Conservation (phyloP, 768 basidiomycete genomes). For the Trametes maxima region DNA sequence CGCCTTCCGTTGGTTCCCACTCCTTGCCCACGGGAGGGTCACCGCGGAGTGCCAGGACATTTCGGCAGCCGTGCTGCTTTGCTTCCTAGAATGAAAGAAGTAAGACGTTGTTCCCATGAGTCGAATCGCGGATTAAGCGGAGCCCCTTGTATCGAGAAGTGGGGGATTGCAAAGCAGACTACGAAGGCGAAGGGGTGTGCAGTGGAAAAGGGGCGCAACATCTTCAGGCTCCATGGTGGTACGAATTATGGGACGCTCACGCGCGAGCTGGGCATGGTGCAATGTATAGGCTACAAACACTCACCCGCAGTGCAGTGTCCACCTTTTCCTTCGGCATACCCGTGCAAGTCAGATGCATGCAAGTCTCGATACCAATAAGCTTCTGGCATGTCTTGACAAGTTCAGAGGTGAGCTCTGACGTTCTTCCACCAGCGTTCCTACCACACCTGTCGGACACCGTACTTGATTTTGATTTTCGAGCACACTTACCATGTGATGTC, state of each 20-base stretch:
- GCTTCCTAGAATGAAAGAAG: slow-evolving; percentile 64
- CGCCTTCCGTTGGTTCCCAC: slow-evolving; percentile 91
- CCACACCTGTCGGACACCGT: background rate
- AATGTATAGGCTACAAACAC: slow-evolving; percentile 27
- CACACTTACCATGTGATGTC: slow-evolving; percentile 84
- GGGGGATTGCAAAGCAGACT: slow-evolving; percentile 5
- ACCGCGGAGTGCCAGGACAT: slow-evolving; percentile 90
- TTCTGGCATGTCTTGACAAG: slow-evolving; percentile 95
- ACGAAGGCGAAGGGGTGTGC: too few relatives aligned
- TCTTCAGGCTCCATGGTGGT: too few relatives aligned
- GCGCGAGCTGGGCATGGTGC: too few relatives aligned
- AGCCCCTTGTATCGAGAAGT: background rate
- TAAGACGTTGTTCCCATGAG: slow-evolving; percentile 11
- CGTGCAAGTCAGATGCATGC: slow-evolving; percentile 98
- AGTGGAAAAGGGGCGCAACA: too few relatives aligned
- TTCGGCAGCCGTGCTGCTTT: slow-evolving; percentile 85
- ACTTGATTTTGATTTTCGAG: slow-evolving; percentile 7
- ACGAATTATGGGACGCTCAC: too few relatives aligned
- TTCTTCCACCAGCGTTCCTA: slow-evolving; percentile 97
- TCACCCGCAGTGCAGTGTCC: slow-evolving; percentile 83
- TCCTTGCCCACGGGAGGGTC: slow-evolving; percentile 89
- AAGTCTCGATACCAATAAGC: slow-evolving; percentile 92
- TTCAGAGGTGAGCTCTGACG: slow-evolving; percentile 91
- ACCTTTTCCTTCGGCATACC: slow-evolving; percentile 98
- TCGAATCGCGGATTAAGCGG: background rate